Percentiles rank a stretch among this genome's conserved stretches.
Evolutionary conservation across 305 asterid genomes (phyloP).

Genomic region (Fraxinus floribunda): DNA sequence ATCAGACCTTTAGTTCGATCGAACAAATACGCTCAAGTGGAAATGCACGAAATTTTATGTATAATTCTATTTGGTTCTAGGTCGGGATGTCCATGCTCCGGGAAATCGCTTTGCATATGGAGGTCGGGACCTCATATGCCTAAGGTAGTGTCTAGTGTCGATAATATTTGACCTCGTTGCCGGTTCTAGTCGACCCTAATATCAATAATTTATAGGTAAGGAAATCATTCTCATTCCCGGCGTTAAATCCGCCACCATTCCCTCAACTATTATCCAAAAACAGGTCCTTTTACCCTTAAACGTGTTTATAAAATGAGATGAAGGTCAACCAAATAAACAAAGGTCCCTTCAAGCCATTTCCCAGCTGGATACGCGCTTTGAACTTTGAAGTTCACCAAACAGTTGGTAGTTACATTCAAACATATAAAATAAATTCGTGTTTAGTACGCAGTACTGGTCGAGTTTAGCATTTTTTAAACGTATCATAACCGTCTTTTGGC

Average conservation of each 20-base stretch:
- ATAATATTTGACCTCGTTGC: neutral
- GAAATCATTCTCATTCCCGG: constrained; percentile 26
- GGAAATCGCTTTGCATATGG: neutral
- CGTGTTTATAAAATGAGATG: constrained; percentile 3
- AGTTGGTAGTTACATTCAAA: constrained; percentile 17
- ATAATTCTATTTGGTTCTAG: neutral
- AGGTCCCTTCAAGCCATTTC: constrained; percentile 12
- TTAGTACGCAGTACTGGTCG: neutral
- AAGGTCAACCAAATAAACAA: constrained; percentile 34
- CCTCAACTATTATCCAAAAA: constrained; percentile 2
- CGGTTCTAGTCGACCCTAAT: neutral
- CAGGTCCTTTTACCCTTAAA: neutral
- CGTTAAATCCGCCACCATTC: constrained; percentile 27
- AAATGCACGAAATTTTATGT: neutral
- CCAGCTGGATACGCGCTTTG: constrained; percentile 68
- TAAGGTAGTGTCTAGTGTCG: neutral
- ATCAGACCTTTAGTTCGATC: neutral
- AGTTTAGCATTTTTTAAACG: neutral
- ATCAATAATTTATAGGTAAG: neutral
- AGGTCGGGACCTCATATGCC: neutral
- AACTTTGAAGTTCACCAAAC: constrained; percentile 17
- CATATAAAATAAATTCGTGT: neutral
- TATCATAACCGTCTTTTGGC: constrained; percentile 21
- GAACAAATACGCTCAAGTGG: neutral
- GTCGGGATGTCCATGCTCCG: neutral